phyloP scores from a whole-genome alignment of 2,329 filamentous ascomycete species.

The Diaporthe citri region DNA sequence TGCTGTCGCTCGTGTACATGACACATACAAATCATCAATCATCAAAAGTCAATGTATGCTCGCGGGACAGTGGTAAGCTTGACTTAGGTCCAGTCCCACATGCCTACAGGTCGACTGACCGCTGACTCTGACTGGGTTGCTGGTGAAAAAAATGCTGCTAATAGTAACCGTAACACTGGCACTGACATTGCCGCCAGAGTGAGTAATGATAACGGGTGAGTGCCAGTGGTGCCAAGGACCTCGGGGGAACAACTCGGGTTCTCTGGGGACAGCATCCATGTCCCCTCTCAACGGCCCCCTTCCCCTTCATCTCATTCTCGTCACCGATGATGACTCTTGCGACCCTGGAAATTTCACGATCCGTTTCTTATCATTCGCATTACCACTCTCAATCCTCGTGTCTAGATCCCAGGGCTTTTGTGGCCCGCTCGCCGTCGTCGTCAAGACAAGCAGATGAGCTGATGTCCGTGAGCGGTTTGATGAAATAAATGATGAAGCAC shows the following conservation, averaged over 20 bases:
- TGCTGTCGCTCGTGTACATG: conserved; percentile 4
- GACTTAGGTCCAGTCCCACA: not conserved
- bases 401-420: not conserved
- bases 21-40: conserved; percentile 3
- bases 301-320: conserved; percentile 30
- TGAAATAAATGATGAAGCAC: not conserved
- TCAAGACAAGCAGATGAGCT: not conserved
- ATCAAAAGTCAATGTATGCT: not conserved
- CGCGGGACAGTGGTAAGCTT: not conserved
- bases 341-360: conserved; percentile 10
- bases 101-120: not conserved
- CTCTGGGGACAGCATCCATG: conserved; percentile 30
- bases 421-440: not conserved
- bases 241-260: conserved; percentile 21
- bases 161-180: not conserved
- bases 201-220: not conserved
- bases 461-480: conserved; percentile 7
- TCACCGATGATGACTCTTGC: conserved; percentile 30
- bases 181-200: not conserved
- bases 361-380: not conserved
- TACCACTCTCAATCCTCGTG: conserved; percentile 21
- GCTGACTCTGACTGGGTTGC: not conserved
- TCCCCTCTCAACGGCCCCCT: conserved; percentile 21
- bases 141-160: not conserved
- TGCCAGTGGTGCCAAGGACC: conserved; percentile 15